Percentiles rank a stretch among this genome's conserved stretches.
Conservation (phyloP, 768 basidiomycete species). For the Tylopilus subfusipes region DNA sequence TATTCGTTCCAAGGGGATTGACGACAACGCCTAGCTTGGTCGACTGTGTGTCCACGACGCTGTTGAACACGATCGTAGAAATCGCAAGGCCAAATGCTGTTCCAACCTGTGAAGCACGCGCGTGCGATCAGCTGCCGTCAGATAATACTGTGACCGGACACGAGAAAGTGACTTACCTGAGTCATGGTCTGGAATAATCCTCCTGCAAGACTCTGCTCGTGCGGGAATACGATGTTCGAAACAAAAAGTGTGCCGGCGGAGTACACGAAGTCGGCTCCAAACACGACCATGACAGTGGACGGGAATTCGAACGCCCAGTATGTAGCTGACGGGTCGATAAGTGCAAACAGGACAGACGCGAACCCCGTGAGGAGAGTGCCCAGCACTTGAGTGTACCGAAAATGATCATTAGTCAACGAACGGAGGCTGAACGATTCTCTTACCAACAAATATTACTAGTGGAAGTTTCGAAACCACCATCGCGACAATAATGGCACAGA, state of each 20-base stretch:
- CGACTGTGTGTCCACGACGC: slow-evolving; percentile 37
- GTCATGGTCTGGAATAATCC: slow-evolving; percentile 81
- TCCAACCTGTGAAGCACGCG: slow-evolving; percentile 45
- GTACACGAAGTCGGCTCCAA: slow-evolving; percentile 78
- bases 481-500: slow-evolving; percentile 64
- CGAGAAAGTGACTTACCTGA: slow-evolving; percentile 40
- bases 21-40: slow-evolving; percentile 30
- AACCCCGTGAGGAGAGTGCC: slow-evolving; percentile 57
- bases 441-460: slow-evolving; percentile 56
- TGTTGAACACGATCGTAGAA: slow-evolving; percentile 67
- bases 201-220: slow-evolving; percentile 74
- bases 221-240: slow-evolving; percentile 57
- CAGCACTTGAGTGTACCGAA: slow-evolving; percentile 27
- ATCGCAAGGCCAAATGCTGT: slow-evolving; percentile 68
- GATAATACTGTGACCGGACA: not conserved
- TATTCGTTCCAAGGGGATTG: slow-evolving; percentile 24
- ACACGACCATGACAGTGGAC: slow-evolving; percentile 56
- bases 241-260: slow-evolving; percentile 71
- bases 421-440: not conserved
- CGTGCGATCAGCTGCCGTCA: not conserved
- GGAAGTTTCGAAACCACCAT: slow-evolving; percentile 29
- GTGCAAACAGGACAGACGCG: slow-evolving; percentile 63
- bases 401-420: not conserved
- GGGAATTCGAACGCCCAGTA: slow-evolving; percentile 82
- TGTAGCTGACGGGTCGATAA: slow-evolving; percentile 51